Percentiles rank a stretch among this genome's conserved stretches.
These are phyloP conservation scores for Hanseniaspora thailandica DNA, from an alignment of 805 yeast species.

Conservation along the genomic window DNA sequence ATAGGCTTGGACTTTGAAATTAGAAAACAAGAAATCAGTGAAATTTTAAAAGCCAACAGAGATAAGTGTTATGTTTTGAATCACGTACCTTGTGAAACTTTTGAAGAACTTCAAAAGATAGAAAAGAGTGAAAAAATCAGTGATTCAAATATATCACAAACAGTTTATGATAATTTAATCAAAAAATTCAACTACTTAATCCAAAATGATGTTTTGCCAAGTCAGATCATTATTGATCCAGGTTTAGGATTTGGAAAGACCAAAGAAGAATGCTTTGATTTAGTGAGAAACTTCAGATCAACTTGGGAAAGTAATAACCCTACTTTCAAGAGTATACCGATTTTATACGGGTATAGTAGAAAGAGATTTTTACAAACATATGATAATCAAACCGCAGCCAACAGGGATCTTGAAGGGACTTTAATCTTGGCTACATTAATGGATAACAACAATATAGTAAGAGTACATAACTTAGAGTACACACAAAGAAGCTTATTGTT, in stretches of 20 bases:
- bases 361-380: slow-evolving; percentile 65
- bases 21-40: slow-evolving; percentile 58
- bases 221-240: slow-evolving; percentile 90
- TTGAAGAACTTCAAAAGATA: slow-evolving; percentile 2
- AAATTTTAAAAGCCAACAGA: slow-evolving; percentile 53
- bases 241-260: slow-evolving; percentile 95
- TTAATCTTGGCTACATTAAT: slow-evolving; percentile 38
- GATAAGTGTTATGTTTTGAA: slow-evolving; percentile 65
- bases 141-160: slow-evolving; percentile 38
- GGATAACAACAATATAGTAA: slow-evolving; percentile 38
- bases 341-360: slow-evolving; percentile 78
- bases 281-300: slow-evolving; percentile 41
- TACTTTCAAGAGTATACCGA: slow-evolving; percentile 37
- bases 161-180: slow-evolving; percentile 55
- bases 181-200: slow-evolving; percentile 45
- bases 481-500: slow-evolving; percentile 3
- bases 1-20: slow-evolving; percentile 41
- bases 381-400: slow-evolving; percentile 43
- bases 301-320: slow-evolving; percentile 32
- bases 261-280: slow-evolving; percentile 51
- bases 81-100: slow-evolving; percentile 74
- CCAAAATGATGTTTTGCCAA: slow-evolving; percentile 55
- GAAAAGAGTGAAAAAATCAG: slow-evolving; percentile 30
- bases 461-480: slow-evolving; percentile 10
- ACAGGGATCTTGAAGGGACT: slow-evolving; percentile 66